Evolutionary conservation across 441 rosid genomes (phyloP).

Genomic region (Macaranga tanarius): DNA sequence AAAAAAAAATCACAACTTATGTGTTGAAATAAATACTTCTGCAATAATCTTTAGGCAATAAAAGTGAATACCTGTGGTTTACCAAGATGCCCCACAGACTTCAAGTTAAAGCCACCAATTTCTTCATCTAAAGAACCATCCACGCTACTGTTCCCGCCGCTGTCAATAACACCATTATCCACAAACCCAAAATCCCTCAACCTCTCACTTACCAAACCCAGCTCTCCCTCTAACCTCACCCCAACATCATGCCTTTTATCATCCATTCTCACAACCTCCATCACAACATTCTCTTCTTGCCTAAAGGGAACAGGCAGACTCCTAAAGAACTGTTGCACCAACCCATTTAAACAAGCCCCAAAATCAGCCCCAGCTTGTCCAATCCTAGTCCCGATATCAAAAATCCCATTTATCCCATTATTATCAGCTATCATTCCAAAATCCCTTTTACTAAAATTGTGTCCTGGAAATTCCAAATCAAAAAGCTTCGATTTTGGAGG

Average conservation of each 20-base stretch:
- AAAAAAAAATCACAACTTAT: too few species aligned
- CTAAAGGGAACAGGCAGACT: constrained; percentile 65
- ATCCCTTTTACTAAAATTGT: constrained; percentile 43
- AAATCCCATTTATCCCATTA: constrained; percentile 57
- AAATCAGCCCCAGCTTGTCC: constrained; percentile 86
- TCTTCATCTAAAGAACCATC: constrained; percentile 44
- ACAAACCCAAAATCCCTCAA: constrained; percentile 42
- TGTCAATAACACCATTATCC: constrained; percentile 27
- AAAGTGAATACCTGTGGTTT: constrained; percentile 58
- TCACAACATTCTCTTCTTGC: constrained; percentile 42
- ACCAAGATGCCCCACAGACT: constrained; percentile 48
- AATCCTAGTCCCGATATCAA: constrained; percentile 69
- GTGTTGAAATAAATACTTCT: too few species aligned
- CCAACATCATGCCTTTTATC: constrained; percentile 20
- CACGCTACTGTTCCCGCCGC: neutral
- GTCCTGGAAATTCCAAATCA: constrained; percentile 63
- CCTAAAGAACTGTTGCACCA: constrained; percentile 79
- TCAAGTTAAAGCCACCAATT: constrained; percentile 49
- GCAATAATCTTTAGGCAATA: neutral
- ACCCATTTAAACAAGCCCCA: constrained; percentile 67
- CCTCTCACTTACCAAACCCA: constrained; percentile 47
- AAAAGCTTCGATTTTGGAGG: constrained; percentile 58
- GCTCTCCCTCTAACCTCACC: constrained; percentile 32
- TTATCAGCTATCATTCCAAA: constrained; percentile 40
- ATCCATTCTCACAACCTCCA: constrained; percentile 25